Conservation (phyloP, 1,139 yeast species). For the Candida glucosophila region DNA sequence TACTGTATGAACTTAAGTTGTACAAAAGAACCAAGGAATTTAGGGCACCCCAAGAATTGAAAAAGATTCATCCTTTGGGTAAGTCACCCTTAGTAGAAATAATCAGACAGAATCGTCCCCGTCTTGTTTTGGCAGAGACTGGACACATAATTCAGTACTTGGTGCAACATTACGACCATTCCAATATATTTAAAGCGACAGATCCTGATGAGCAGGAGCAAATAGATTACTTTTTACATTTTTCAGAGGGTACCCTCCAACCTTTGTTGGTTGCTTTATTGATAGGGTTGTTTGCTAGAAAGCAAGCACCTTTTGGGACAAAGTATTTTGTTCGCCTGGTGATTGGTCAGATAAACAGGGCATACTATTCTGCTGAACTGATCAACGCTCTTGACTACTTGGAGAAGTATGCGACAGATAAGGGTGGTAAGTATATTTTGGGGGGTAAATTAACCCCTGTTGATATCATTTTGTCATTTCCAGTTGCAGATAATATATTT, state of each 20-base stretch:
- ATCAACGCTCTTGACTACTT: constrained; percentile 18
- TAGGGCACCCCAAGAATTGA: constrained; percentile 30
- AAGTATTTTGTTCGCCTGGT: constrained; percentile 16
- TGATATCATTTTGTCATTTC: constrained; percentile 31
- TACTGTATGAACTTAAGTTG: constrained; percentile 25
- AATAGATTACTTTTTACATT: constrained; percentile 30
- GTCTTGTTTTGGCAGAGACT: constrained; percentile 24
- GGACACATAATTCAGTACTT: constrained; percentile 29
- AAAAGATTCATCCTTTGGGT: constrained; percentile 30
- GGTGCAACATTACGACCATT: constrained; percentile 20
- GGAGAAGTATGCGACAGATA: constrained; percentile 19
- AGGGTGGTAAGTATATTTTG: constrained; percentile 22
- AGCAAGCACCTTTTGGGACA: constrained; percentile 23
- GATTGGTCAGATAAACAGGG: constrained; percentile 16
- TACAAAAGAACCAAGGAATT: constrained; percentile 18
- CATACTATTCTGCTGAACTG: constrained; percentile 20
- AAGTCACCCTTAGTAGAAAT: constrained; percentile 34
- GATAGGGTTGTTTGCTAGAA: constrained; percentile 17
- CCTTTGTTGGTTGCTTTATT: constrained; percentile 23
- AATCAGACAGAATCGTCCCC: constrained; percentile 12
- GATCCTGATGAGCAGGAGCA: constrained; percentile 17
- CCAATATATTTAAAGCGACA: constrained; percentile 16
- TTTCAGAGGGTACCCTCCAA: constrained; percentile 33
- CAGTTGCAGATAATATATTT: constrained; percentile 17
- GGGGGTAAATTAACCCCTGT: constrained; percentile 31